phyloP scores from a whole-genome alignment of 108 stramenopile genomes.

The Cylindrotheca fusiformis region DNA sequence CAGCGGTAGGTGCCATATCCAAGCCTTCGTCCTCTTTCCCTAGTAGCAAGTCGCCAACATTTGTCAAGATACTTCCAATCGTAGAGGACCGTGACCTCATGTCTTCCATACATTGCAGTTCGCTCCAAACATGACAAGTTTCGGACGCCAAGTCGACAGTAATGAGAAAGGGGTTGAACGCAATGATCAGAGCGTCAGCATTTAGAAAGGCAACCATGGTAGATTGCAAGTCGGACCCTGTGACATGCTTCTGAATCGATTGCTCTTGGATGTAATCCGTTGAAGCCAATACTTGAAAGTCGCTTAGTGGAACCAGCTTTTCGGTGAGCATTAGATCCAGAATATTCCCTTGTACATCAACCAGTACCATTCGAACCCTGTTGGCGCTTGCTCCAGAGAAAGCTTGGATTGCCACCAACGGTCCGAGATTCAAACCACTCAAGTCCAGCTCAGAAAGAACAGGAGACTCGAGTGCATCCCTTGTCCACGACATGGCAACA shows the following conservation, averaged over 20 bases:
- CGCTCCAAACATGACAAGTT: constrained; percentile 28
- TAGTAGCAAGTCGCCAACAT: constrained; percentile 19
- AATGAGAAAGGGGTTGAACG: constrained; percentile 33
- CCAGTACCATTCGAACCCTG: constrained; percentile 22
- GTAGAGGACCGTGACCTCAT: constrained; percentile 18
- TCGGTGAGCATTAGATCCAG: constrained; percentile 7
- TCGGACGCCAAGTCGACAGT: constrained; percentile 25
- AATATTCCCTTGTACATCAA: constrained; percentile 31
- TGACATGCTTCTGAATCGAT: constrained; percentile 12
- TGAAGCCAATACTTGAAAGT: constrained; percentile 5
- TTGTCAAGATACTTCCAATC: constrained; percentile 20
- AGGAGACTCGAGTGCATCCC: constrained; percentile 20
- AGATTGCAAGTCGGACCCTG: constrained; percentile 27
- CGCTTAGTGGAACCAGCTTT: constrained; percentile 14
- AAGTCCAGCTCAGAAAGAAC: constrained; percentile 27
- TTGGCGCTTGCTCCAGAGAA: neutral
- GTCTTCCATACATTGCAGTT: constrained; percentile 32
- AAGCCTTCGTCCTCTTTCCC: constrained; percentile 25
- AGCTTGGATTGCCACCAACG: constrained; percentile 16
- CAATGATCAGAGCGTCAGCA: constrained; percentile 21
- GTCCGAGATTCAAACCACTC: constrained; percentile 7
- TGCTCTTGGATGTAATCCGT: constrained; percentile 18
- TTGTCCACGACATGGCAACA: constrained; percentile 24
- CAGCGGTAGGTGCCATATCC: constrained; percentile 44
- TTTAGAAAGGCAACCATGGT: constrained; percentile 39